A percentile compares a stretch with the other conserved stretches of the same genome.
Conservation (phyloP, 305 asterid species). For the Fraxinus sp. region DNA sequence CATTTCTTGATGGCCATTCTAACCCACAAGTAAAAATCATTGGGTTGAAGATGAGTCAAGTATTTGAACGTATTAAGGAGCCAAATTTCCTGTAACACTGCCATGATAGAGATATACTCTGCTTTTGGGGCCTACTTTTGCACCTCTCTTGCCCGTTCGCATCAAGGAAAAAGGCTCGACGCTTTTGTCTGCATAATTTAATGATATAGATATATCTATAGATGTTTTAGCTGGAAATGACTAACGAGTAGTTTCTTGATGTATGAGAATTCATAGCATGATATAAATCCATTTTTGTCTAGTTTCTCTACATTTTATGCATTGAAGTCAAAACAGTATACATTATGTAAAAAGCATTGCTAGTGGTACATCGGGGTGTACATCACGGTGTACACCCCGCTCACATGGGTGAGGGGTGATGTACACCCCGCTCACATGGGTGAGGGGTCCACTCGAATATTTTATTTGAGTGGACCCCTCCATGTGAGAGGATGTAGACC, state of each 20-base stretch:
- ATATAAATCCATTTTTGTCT: background rate
- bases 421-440: too few relatives aligned
- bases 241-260: background rate
- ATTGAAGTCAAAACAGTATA: background rate
- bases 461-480: too few relatives aligned
- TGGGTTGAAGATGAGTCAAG: conserved; percentile 61
- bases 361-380: too few relatives aligned
- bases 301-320: background rate
- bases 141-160: background rate
- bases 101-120: conserved; percentile 42
- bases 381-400: too few relatives aligned
- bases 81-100: conserved; percentile 51
- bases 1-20: conserved; percentile 72
- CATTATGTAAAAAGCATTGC: background rate
- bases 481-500: too few relatives aligned
- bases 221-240: background rate
- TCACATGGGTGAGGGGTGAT: too few relatives aligned
- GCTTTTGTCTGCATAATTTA: background rate
- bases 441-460: too few relatives aligned
- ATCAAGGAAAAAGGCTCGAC: background rate
- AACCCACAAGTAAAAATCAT: conserved; percentile 60
- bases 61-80: conserved; percentile 47
- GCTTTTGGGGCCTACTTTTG: background rate
- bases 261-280: background rate
- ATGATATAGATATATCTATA: background rate